Conservation (phyloP, 371 early-diverging fungal genomes). For the Mucor plumbeus region DNA sequence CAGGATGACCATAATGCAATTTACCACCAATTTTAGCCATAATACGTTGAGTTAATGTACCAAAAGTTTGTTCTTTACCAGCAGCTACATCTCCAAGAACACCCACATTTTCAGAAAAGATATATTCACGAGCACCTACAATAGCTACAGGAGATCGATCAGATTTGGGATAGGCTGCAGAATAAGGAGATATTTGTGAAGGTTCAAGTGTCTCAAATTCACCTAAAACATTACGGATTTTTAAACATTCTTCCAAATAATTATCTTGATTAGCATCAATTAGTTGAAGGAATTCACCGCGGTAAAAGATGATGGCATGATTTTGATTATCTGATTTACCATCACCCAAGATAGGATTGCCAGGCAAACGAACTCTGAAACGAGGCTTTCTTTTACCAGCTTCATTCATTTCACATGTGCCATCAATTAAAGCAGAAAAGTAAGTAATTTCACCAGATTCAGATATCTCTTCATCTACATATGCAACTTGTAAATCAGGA, state of each 20-base stretch:
- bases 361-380: conserved; percentile 83
- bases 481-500: conserved; percentile 84
- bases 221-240: conserved; percentile 84
- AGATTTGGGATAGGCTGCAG: conserved; percentile 42
- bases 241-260: conserved; percentile 88
- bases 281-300: conserved; percentile 86
- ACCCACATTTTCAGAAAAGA: conserved; percentile 90
- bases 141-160: conserved; percentile 82
- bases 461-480: conserved; percentile 72
- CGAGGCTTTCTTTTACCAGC: conserved; percentile 77
- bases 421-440: conserved; percentile 81
- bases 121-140: conserved; percentile 90
- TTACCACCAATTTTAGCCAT: conserved; percentile 87
- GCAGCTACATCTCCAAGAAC: conserved; percentile 91
- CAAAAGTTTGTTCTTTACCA: conserved; percentile 90
- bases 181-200: conserved; percentile 71
- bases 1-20: conserved; percentile 92
- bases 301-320: conserved; percentile 82
- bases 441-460: conserved; percentile 62
- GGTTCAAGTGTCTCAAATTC: conserved; percentile 85
- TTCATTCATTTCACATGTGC: conserved; percentile 64
- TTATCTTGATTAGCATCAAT: conserved; percentile 95
- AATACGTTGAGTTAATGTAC: conserved; percentile 87
- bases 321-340: conserved; percentile 94
- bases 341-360: conserved; percentile 89